Conservation (phyloP, 1,284 basidiomycete species). For the Sporisorium iseilematis-ciliati region DNA sequence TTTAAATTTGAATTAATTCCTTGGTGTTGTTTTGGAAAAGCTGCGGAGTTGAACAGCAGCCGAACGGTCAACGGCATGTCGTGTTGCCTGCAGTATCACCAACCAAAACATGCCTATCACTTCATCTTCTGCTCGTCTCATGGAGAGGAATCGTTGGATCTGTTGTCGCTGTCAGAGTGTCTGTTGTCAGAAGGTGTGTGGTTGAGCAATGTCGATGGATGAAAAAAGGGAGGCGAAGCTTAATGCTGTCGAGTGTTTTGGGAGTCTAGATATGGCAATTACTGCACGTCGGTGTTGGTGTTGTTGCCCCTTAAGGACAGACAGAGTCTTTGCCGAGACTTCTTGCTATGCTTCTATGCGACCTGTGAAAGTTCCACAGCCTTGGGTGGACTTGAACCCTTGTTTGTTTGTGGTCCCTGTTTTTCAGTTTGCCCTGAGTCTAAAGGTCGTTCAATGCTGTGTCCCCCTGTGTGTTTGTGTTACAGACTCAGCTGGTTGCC, state of each 20-base stretch:
- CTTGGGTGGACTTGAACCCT: slow-evolving; percentile 1
- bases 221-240: too few species aligned
- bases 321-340: slow-evolving; percentile 2
- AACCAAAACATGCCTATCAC: not conserved
- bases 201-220: too few species aligned
- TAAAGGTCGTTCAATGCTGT: not conserved
- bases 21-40: slow-evolving; percentile 1
- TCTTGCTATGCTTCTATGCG: not conserved
- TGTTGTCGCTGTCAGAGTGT: too few species aligned
- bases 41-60: slow-evolving; percentile 31
- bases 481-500: not conserved
- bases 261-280: too few species aligned
- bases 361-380: not conserved
- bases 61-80: not conserved
- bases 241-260: too few species aligned
- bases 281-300: too few species aligned
- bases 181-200: too few species aligned
- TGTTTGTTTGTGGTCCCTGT: not conserved
- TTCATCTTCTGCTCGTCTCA: not conserved
- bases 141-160: too few species aligned
- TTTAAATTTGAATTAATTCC: slow-evolving; percentile 1
- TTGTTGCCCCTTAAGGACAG: not conserved
- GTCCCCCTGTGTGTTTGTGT: not conserved
- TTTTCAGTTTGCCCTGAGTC: not conserved
- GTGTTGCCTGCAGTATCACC: not conserved